Evolutionary conservation across 768 basidiomycete species (phyloP).

Genomic region (Boletus huronensis): DNA sequence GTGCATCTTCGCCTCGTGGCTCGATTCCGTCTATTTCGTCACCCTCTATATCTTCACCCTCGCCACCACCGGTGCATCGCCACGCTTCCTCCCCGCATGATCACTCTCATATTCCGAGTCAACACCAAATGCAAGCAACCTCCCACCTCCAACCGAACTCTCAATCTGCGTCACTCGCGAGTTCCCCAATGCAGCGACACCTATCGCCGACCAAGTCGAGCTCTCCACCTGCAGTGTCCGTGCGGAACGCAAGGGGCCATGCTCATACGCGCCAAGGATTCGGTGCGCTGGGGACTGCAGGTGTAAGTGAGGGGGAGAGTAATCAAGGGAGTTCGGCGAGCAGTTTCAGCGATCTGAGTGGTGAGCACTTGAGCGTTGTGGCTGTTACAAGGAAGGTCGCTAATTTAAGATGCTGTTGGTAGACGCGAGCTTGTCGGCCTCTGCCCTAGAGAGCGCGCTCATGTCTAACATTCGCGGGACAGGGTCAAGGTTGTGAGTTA

Average conservation of each 20-base stretch:
- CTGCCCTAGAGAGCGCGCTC: conserved; percentile 76
- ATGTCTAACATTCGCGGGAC: conserved; percentile 69
- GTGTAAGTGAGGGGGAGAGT: conserved; percentile 54
- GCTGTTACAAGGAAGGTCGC: neutral
- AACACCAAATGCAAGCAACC: conserved; percentile 4
- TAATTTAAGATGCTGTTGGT: neutral
- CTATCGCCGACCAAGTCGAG: conserved; percentile 54
- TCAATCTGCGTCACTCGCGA: conserved; percentile 15
- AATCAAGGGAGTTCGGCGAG: conserved; percentile 72
- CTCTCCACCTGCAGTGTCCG: conserved; percentile 58
- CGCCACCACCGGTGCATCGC: conserved; percentile 31
- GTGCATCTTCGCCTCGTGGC: conserved; percentile 67
- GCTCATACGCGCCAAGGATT: conserved; percentile 46
- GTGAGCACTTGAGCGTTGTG: conserved; percentile 39
- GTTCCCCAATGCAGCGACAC: conserved; percentile 46
- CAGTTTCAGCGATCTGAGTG: conserved; percentile 84
- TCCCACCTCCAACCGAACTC: conserved; percentile 12
- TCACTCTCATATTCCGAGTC: neutral
- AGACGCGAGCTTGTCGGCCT: conserved; percentile 76
- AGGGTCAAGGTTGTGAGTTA: conserved; percentile 67
- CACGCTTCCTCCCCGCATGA: conserved; percentile 24
- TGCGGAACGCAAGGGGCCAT: conserved; percentile 51
- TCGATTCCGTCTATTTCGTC: conserved; percentile 84
- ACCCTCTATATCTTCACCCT: conserved; percentile 55
- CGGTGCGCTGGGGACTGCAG: conserved; percentile 37